A percentile compares a stretch with the other conserved stretches of the same genome.
Conservation (phyloP, 192 early-diverging fungal genomes). For the Linnemannia elongata region DNA sequence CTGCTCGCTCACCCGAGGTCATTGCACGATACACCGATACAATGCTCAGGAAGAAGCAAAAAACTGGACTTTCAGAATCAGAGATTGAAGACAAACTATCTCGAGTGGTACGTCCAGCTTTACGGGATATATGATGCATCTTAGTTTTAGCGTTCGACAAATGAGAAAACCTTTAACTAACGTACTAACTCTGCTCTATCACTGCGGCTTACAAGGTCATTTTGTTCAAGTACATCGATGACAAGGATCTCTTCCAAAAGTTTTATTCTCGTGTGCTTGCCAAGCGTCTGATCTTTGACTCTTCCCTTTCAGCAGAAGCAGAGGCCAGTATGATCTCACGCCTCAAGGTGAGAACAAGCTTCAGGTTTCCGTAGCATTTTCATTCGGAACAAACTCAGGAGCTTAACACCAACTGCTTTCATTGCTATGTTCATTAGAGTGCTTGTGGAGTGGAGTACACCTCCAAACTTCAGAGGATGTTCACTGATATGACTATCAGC, state of each 20-base stretch:
- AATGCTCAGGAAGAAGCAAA: constrained; percentile 74
- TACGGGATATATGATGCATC: too few species aligned
- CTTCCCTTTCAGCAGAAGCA: constrained; percentile 82
- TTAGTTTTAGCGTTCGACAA: neutral
- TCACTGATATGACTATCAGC: constrained; percentile 87
- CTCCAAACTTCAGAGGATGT: constrained; percentile 88
- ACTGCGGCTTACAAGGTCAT: constrained; percentile 60
- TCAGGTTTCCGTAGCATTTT: neutral
- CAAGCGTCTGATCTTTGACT: constrained; percentile 82
- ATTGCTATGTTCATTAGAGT: constrained; percentile 56
- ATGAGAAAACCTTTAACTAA: too few species aligned
- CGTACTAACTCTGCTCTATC: neutral
- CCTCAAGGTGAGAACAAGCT: constrained; percentile 69
- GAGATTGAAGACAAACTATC: constrained; percentile 79
- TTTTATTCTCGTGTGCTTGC: constrained; percentile 88
- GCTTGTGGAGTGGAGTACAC: constrained; percentile 91
- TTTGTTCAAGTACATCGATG: constrained; percentile 90
- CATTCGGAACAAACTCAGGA: neutral
- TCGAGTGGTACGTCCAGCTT: constrained; percentile 62
- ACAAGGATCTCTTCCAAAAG: constrained; percentile 94
- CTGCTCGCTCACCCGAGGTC: constrained; percentile 78
- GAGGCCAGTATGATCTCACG: constrained; percentile 85
- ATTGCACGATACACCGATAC: constrained; percentile 86
- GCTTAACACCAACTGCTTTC: neutral
- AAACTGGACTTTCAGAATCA: constrained; percentile 64